Percentiles rank a stretch among this genome's conserved stretches.
phyloP scores from a whole-genome alignment of 192 early-diverging fungal species.

The Coemansia javaensis region DNA sequence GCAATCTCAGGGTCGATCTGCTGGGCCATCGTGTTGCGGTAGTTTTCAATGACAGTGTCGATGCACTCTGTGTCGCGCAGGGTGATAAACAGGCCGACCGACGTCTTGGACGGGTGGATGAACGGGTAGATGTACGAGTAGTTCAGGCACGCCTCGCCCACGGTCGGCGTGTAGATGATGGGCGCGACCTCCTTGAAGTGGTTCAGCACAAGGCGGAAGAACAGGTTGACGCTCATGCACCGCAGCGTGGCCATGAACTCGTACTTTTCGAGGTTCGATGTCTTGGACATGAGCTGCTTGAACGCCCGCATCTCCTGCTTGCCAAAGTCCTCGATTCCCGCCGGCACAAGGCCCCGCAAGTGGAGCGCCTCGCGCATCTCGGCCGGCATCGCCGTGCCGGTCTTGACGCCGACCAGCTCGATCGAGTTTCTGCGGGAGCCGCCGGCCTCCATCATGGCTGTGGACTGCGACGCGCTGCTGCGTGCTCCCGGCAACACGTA shows the following conservation, averaged over 20 bases:
- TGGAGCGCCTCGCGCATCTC: conserved; percentile 57
- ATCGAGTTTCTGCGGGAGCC: conserved; percentile 47
- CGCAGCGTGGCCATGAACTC: conserved; percentile 78
- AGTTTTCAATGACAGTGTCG: conserved; percentile 71
- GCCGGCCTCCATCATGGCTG: background rate
- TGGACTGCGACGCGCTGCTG: too few relatives aligned
- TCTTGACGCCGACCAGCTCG: conserved; percentile 38
- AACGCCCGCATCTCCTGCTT: conserved; percentile 72
- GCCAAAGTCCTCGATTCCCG: conserved; percentile 67
- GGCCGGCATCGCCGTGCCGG: conserved; percentile 33
- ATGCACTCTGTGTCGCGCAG: conserved; percentile 69
- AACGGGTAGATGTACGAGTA: conserved; percentile 86
- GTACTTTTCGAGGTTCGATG: conserved; percentile 74
- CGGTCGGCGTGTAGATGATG: conserved; percentile 78
- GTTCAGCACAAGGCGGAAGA: conserved; percentile 73
- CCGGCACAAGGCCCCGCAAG: conserved; percentile 68
- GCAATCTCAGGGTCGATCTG: conserved; percentile 67
- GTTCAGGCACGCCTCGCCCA: conserved; percentile 77
- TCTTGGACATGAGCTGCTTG: conserved; percentile 62
- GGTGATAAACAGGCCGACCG: conserved; percentile 85
- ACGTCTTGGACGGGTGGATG: conserved; percentile 64
- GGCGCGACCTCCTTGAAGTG: conserved; percentile 77
- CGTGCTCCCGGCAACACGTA: too few relatives aligned
- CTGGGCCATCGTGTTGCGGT: conserved; percentile 61
- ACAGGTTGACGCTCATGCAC: conserved; percentile 73